Evolutionary conservation across 139 green algal genomes (phyloP), one percentile per base, ranked within the genome.

Genomic region (Coccomyxa sp.): DNA sequence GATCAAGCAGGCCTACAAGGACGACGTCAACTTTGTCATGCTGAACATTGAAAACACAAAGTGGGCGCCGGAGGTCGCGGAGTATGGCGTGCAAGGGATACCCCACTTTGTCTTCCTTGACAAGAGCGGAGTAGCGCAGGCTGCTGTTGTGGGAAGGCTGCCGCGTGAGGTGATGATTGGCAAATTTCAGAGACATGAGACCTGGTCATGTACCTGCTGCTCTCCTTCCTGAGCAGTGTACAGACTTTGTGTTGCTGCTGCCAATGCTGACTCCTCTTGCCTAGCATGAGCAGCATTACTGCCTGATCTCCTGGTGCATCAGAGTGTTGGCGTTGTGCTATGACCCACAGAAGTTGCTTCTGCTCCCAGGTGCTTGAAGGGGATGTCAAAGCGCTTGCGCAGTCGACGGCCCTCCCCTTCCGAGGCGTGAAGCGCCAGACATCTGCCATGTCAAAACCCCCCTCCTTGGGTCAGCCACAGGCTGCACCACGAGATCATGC

Each of bases 1-100:
- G 75, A 83, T 95, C 27, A 89, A 98, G 87, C 82, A 91, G 77
- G 75, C 81, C 55, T 97, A 94, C 83, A 80, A 82, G 27, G 86
- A 89, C 37, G 79, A 86, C 68, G 89, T 99, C 8, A 99, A 99
- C 84, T 99, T 98, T 85, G 96, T 99, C 33, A 93, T 97, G 87
- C 86, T 99, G 7, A 99, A 99, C 86, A 90, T 99, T 29, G 96
- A 99, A n/a, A 99, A 99, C 88, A 80, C 83, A 39, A 97, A 96
- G 82, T 97, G 93, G 92, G 85, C 89, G 36, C 88, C 84, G 0
- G 90, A 97, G 79, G 78, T 93, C 18, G 64, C 85, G 12, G 90
- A 98, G 84, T 99, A 97, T 76, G 79, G 88, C 18, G 96, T 99
- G 7, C 83, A 89, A 9, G 96, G 96, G 76, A 95, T 98, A 40